phyloP scores from a whole-genome alignment of 2,329 filamentous ascomycete species.

The Eurotiales sp. region DNA sequence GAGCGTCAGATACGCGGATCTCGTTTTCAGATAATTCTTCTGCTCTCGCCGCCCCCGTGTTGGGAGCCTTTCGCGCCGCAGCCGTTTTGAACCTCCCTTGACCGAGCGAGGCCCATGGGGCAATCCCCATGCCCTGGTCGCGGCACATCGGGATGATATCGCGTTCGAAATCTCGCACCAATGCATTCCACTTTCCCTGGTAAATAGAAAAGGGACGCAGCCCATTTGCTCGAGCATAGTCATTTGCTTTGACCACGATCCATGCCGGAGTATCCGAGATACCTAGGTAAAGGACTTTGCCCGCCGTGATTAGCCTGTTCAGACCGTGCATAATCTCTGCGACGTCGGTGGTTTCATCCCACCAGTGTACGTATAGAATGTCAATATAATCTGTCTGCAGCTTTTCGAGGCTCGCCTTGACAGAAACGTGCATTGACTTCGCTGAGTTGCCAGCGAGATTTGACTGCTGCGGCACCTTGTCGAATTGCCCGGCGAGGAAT shows the following conservation, averaged over 20 bases:
- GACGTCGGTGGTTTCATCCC: slow-evolving; percentile 42
- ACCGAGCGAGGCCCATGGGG: slow-evolving; percentile 59
- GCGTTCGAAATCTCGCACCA: slow-evolving; percentile 37
- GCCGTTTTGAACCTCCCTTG: slow-evolving; percentile 48
- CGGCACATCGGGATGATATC: slow-evolving; percentile 42
- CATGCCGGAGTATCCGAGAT: slow-evolving; percentile 40
- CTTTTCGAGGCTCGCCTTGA: slow-evolving; percentile 44
- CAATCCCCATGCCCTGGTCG: slow-evolving; percentile 44
- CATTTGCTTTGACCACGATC: slow-evolving; percentile 38
- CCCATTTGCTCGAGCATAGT: slow-evolving; percentile 36
- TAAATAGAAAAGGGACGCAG: slow-evolving; percentile 40
- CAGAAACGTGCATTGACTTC: slow-evolving; percentile 39
- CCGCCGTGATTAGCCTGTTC: slow-evolving; percentile 34
- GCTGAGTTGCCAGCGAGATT: slow-evolving; percentile 47
- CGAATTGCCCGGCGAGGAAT: slow-evolving; percentile 43
- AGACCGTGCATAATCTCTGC: slow-evolving; percentile 37
- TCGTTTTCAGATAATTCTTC: slow-evolving; percentile 16
- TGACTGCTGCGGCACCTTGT: slow-evolving; percentile 33
- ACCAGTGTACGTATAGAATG: slow-evolving; percentile 55
- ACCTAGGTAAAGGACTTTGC: slow-evolving; percentile 42
- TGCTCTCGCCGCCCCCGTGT: slow-evolving; percentile 20
- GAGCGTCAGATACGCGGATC: slow-evolving; percentile 15
- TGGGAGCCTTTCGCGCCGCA: slow-evolving; percentile 25
- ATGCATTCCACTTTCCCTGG: slow-evolving; percentile 38
- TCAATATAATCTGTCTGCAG: slow-evolving; percentile 53